phyloP scores from a whole-genome alignment of 2,329 filamentous ascomycete genomes.

The Talaromyces piceae region DNA sequence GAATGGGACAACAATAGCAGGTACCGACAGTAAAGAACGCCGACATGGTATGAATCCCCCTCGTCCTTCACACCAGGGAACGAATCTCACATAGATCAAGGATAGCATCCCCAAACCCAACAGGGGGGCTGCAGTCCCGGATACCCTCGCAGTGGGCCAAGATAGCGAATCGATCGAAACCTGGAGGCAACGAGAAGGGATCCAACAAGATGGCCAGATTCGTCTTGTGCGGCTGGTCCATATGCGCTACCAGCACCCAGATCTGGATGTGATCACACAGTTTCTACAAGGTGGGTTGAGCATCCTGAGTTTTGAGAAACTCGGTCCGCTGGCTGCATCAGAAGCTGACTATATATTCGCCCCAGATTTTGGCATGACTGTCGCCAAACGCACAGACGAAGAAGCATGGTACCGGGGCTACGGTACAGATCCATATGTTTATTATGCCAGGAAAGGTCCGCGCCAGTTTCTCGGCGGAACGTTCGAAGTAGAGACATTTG shows the following conservation, averaged over 20 bases:
- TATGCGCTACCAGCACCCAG: slow-evolving; percentile 49
- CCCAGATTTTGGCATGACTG: slow-evolving; percentile 21
- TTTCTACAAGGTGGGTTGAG: slow-evolving; percentile 2
- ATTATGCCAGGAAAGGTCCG: slow-evolving; percentile 25
- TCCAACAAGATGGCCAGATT: slow-evolving; percentile 40
- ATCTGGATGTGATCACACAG: slow-evolving; percentile 40
- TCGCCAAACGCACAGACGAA: slow-evolving; percentile 29
- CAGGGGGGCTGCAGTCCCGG: neutral
- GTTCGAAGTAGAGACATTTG: slow-evolving; percentile 36
- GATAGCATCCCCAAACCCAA: too few species aligned
- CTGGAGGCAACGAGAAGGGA: slow-evolving; percentile 20
- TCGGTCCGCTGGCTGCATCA: neutral
- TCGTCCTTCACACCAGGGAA: too few species aligned
- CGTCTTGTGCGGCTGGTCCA: slow-evolving; percentile 42
- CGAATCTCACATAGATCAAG: too few species aligned
- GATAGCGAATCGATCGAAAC: slow-evolving; percentile 10
- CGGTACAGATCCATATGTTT: slow-evolving; percentile 16
- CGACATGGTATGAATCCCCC: too few species aligned
- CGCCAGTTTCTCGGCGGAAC: slow-evolving; percentile 37
- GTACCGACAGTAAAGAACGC: too few species aligned
- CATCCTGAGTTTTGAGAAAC: neutral
- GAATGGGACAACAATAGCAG: too few species aligned
- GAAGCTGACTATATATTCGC: neutral
- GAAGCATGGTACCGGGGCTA: slow-evolving; percentile 17
- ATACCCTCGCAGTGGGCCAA: slow-evolving; percentile 14